phyloP scores from a whole-genome alignment of 148 eudicot genomes.

The Amaranthus cruentus region DNA sequence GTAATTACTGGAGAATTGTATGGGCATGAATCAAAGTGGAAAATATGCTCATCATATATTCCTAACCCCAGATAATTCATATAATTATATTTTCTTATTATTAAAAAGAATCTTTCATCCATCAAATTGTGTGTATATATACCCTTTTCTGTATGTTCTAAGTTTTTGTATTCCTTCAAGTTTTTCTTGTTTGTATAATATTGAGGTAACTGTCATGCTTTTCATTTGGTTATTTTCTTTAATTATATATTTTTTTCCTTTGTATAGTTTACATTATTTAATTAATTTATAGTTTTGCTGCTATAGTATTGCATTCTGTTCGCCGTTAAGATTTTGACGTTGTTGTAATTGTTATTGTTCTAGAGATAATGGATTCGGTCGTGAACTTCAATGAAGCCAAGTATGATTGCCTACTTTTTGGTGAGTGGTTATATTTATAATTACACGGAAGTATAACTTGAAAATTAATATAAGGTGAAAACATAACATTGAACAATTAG shows the following conservation, averaged over 20 bases:
- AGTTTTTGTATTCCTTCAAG: slow-evolving; percentile 3
- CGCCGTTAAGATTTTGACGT: background rate
- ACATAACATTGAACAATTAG: too few relatives aligned
- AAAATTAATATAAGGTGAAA: background rate
- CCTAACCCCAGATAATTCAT: background rate
- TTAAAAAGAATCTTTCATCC: background rate
- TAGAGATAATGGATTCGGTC: slow-evolving; percentile 40
- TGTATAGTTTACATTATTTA: too few relatives aligned
- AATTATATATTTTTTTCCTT: background rate
- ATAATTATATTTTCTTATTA: slow-evolving; percentile 4
- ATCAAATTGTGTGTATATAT: slow-evolving; percentile 23
- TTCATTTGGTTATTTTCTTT: background rate
- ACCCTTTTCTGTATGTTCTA: background rate
- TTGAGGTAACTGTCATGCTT: slow-evolving; percentile 7
- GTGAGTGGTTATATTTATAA: slow-evolving; percentile 24
- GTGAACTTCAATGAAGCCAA: slow-evolving; percentile 37
- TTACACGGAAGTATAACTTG: background rate
- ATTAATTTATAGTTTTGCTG: too few relatives aligned
- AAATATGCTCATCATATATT: slow-evolving; percentile 12
- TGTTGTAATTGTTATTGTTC: background rate
- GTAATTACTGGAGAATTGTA: slow-evolving; percentile 12
- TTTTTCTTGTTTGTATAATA: background rate
- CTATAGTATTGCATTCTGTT: background rate
- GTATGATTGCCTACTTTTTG: slow-evolving; percentile 74
- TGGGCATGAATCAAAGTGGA: slow-evolving; percentile 15